Conservation (phyloP, 208 protist genomes). For the Trypanosoma rangeli region DNA sequence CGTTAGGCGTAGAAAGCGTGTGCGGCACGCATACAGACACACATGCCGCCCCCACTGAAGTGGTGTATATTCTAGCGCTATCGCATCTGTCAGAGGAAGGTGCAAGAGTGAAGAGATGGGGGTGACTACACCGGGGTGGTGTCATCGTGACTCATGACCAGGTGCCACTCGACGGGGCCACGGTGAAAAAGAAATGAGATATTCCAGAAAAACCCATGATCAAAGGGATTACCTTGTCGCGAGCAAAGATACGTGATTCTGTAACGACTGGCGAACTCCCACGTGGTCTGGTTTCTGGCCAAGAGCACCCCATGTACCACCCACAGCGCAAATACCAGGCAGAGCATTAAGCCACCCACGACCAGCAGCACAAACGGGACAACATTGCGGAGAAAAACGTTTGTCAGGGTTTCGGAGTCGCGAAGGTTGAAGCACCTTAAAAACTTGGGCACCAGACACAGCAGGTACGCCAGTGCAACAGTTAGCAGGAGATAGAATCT, state of each 20-base stretch:
- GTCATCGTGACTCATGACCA: slow-evolving; percentile 10
- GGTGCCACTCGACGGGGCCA: slow-evolving; percentile 22
- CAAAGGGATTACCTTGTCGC: slow-evolving; percentile 23
- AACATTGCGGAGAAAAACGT: slow-evolving; percentile 17
- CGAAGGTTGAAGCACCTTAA: slow-evolving; percentile 21
- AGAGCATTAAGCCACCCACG: slow-evolving; percentile 1
- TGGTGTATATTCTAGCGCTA: background rate
- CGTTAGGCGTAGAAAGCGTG: background rate
- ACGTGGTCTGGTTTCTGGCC: slow-evolving; percentile 28
- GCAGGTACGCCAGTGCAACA: slow-evolving; percentile 10
- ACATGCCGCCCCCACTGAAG: background rate
- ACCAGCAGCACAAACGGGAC: slow-evolving; percentile 17
- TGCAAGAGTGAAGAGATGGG: background rate
- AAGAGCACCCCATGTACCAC: slow-evolving; percentile 18
- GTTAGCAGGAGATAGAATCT: slow-evolving; percentile 32
- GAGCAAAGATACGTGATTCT: slow-evolving; percentile 32
- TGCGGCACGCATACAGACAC: background rate
- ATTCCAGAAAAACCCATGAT: slow-evolving; percentile 26
- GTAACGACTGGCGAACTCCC: slow-evolving; percentile 26
- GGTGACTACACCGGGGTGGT: slow-evolving; percentile 10
- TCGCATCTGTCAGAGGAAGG: background rate
- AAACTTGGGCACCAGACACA: slow-evolving; percentile 6
- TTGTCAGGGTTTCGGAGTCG: background rate
- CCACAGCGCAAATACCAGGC: slow-evolving; percentile 14
- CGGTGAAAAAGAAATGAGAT: slow-evolving; percentile 24